Evolutionary conservation across 805 yeast species (phyloP).

Genomic region (Kazachstania psychrophila): DNA sequence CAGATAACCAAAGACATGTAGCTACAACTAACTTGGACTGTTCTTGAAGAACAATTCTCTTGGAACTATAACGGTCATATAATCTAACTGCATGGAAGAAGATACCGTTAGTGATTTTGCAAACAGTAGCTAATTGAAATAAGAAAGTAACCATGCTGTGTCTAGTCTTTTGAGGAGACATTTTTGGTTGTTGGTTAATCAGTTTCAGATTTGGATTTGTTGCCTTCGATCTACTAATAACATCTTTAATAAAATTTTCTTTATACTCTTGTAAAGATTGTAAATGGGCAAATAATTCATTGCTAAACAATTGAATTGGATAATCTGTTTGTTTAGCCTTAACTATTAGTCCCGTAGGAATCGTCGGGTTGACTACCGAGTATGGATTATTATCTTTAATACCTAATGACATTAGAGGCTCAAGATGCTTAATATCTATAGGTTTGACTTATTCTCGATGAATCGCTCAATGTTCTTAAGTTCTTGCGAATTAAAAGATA

Average conservation of each 20-base stretch:
- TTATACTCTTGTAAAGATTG: constrained; percentile 41
- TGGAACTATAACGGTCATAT: constrained; percentile 85
- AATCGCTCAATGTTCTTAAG: too few species aligned
- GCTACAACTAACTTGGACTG: constrained; percentile 87
- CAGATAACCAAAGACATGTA: constrained; percentile 86
- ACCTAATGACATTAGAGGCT: too few species aligned
- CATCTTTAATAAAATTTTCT: constrained; percentile 37
- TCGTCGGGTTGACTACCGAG: too few species aligned
- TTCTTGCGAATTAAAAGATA: too few species aligned
- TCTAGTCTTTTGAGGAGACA: constrained; percentile 58
- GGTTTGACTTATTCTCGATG: too few species aligned
- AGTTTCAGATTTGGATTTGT: constrained; percentile 49
- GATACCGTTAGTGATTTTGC: constrained; percentile 59
- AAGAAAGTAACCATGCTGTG: constrained; percentile 70
- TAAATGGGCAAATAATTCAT: constrained; percentile 42
- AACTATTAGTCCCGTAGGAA: constrained; percentile 26
- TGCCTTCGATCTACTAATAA: constrained; percentile 29
- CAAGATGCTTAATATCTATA: too few species aligned
- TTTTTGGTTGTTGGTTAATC: constrained; percentile 82
- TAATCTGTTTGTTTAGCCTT: constrained; percentile 41
- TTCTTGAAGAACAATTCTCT: constrained; percentile 70
- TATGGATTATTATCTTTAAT: too few species aligned
- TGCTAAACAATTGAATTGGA: constrained; percentile 39
- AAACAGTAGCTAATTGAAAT: constrained; percentile 55
- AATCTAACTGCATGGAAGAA: constrained; percentile 60